phyloP scores from a whole-genome alignment of 345 rosid species.

The Populus pruinosa region DNA sequence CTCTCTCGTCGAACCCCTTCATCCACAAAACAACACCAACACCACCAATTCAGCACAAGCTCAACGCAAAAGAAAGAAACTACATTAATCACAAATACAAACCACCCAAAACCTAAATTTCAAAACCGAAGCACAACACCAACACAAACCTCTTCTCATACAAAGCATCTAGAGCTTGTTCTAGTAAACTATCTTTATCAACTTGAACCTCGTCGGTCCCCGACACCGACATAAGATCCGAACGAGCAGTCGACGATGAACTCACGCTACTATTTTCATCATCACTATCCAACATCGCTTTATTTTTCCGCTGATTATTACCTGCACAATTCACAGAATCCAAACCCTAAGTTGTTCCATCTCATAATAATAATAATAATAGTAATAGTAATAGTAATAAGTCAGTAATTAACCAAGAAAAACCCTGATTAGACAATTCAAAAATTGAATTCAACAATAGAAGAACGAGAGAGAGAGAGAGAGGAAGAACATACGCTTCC shows the following conservation, averaged over 20 bases:
- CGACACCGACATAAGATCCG: conserved; percentile 47
- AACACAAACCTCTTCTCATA: conserved; percentile 60
- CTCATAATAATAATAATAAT: too few relatives aligned
- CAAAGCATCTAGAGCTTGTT: conserved; percentile 78
- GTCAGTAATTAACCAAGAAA: background rate
- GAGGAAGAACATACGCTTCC: conserved; percentile 54
- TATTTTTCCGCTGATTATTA: conserved; percentile 47
- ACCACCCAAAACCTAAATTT: background rate
- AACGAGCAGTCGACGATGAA: conserved; percentile 62
- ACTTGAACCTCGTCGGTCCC: conserved; percentile 59
- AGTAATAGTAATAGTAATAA: background rate
- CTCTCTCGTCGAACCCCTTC: conserved; percentile 84
- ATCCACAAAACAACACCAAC: conserved; percentile 15
- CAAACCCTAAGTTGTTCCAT: background rate
- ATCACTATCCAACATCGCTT: conserved; percentile 55
- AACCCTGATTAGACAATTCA: conserved; percentile 1
- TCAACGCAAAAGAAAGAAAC: background rate
- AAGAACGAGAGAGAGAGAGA: background rate
- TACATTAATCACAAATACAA: background rate
- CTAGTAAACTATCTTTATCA: conserved; percentile 61
- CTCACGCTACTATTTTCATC: conserved; percentile 74
- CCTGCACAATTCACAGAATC: conserved; percentile 31
- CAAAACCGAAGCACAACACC: too few relatives aligned
- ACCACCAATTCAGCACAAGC: conserved; percentile 7
- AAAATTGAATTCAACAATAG: background rate